Percentiles rank a stretch among this genome's conserved stretches.
Evolutionary conservation across 2,329 filamentous ascomycete species (phyloP).

Genomic region (Geoglossum cookeanum): DNA sequence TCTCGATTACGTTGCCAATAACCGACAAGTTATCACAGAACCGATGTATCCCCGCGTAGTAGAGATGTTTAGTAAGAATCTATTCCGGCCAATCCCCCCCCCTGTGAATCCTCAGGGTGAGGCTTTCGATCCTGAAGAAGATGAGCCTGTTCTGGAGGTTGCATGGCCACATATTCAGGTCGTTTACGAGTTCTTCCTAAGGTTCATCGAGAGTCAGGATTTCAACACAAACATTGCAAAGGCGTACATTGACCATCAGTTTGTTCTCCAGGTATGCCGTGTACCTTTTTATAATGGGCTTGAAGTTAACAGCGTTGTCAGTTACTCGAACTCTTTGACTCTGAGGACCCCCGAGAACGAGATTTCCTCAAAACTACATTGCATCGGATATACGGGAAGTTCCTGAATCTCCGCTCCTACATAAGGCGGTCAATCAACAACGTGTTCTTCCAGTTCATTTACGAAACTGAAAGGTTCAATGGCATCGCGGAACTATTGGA

Average conservation of each 20-base stretch:
- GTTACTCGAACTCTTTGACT: conserved; percentile 94
- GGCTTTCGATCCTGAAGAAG: conserved; percentile 95
- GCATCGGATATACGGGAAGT: conserved; percentile 97
- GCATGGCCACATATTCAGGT: conserved; percentile 99
- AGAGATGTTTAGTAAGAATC: conserved; percentile 97
- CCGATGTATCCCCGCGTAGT: conserved; percentile 98
- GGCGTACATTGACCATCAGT: conserved; percentile 94
- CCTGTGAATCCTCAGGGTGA: conserved; percentile 96
- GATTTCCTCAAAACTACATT: conserved; percentile 97
- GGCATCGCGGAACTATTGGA: conserved; percentile 92
- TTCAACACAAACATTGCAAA: conserved; percentile 99
- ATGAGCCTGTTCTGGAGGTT: conserved; percentile 92
- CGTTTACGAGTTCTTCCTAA: conserved; percentile 96
- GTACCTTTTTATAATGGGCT: not conserved
- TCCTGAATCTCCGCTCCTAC: conserved; percentile 90
- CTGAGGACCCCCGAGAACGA: conserved; percentile 86
- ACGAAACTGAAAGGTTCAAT: conserved; percentile 96
- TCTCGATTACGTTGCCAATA: conserved; percentile 95
- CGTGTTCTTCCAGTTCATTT: conserved; percentile 98
- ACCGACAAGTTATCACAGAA: conserved; percentile 93
- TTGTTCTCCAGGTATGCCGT: conserved; percentile 53
- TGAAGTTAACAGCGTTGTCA: conserved; percentile 21
- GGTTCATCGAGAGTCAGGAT: conserved; percentile 98
- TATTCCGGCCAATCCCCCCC: conserved; percentile 91
- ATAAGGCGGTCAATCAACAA: conserved; percentile 99